These are phyloP conservation scores for Pseudogymnoascus sp. DNA, from an alignment of 2,329 filamentous ascomycete genomes.

Conservation along the genomic window DNA sequence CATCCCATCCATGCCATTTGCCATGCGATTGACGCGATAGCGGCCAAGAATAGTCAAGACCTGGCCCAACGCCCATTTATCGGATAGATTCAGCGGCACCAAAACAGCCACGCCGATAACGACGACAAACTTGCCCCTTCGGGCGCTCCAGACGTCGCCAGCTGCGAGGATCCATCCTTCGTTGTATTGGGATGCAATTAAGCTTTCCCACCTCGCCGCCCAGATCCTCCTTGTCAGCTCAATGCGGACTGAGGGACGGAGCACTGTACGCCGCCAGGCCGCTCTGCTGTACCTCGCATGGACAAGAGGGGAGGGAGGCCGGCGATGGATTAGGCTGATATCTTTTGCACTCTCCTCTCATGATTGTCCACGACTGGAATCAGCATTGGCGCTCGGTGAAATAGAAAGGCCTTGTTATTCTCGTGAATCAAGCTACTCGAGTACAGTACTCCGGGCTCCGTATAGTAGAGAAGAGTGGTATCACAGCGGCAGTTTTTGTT, in stretches of 20 bases:
- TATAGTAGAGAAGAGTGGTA: background rate
- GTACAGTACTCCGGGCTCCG: background rate
- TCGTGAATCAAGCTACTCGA: background rate
- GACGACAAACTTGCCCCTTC: slow-evolving; percentile 4
- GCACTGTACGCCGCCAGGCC: background rate
- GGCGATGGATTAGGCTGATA: slow-evolving; percentile 1
- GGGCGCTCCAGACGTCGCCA: background rate
- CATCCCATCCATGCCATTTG: slow-evolving; percentile 5
- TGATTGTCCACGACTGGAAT: background rate
- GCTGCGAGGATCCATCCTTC: background rate
- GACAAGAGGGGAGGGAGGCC: background rate
- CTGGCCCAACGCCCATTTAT: background rate
- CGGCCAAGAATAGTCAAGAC: slow-evolving; percentile 6
- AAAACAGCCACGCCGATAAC: background rate
- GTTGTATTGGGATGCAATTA: background rate
- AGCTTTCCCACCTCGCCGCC: background rate
- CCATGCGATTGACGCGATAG: slow-evolving; percentile 4
- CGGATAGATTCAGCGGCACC: background rate
- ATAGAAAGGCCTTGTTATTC: slow-evolving; percentile 2
- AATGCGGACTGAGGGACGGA: background rate
- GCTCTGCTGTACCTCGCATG: background rate
- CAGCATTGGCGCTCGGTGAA: slow-evolving; percentile 1
- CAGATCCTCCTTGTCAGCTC: background rate
- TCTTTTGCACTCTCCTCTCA: background rate
- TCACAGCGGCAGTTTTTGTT: background rate